These are phyloP conservation scores for Neurospora cerealis DNA, from an alignment of 495 filamentous ascomycete species.

Conservation along the genomic window DNA sequence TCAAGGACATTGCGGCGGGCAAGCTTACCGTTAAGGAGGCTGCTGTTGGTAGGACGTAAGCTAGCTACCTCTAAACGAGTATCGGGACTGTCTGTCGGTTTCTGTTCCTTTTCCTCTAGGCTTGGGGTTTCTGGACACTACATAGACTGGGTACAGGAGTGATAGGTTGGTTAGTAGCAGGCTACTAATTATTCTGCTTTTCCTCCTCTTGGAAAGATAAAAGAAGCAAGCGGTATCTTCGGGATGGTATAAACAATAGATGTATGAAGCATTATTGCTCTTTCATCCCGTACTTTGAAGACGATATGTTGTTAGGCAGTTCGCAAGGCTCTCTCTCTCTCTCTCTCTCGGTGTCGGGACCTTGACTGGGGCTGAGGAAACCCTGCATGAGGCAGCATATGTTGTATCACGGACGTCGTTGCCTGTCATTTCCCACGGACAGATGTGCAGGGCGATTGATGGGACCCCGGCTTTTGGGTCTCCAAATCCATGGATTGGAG, in stretches of 20 bases:
- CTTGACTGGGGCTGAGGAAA: neutral
- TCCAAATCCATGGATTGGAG: neutral
- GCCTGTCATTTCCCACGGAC: neutral
- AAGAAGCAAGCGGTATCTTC: neutral
- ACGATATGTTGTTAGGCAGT: neutral
- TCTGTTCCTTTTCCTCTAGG: neutral
- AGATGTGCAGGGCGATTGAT: neutral
- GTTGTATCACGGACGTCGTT: neutral
- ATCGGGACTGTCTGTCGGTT: neutral
- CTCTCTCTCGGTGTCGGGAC: neutral
- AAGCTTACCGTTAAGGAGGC: slow-evolving; percentile 39
- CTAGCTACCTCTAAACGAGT: neutral
- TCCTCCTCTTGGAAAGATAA: neutral
- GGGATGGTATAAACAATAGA: neutral
- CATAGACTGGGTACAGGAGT: neutral
- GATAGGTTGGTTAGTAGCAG: neutral
- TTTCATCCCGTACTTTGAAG: neutral
- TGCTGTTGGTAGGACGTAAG: slow-evolving; percentile 23
- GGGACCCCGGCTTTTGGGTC: neutral
- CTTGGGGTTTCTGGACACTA: neutral
- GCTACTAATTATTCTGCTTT: neutral
- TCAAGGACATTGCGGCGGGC: slow-evolving; percentile 61
- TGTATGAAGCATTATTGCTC: neutral
- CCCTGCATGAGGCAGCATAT: neutral
- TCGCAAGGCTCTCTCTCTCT: neutral